These are phyloP conservation scores for Yamadazyma songkhlaensis DNA, from an alignment of 1,139 yeast species.

Conservation along the genomic window DNA sequence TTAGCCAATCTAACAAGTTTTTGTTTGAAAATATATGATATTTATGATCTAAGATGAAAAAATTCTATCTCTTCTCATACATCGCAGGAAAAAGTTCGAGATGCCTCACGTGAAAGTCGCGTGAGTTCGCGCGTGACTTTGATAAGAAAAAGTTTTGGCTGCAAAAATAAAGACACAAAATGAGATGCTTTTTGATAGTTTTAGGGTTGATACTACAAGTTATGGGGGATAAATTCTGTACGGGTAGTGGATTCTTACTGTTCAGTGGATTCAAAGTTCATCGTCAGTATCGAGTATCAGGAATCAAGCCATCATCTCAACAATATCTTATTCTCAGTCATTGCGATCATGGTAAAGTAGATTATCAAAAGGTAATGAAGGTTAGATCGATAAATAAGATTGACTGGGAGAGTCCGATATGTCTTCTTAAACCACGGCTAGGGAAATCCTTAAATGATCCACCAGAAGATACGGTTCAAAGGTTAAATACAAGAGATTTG, in stretches of 20 bases:
- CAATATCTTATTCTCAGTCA: constrained; percentile 51
- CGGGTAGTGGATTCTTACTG: constrained; percentile 23
- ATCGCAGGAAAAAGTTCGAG: background rate
- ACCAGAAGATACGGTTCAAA: constrained; percentile 12
- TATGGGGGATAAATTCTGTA: constrained; percentile 5
- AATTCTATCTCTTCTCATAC: constrained; percentile 8
- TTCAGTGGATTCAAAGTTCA: constrained; percentile 63
- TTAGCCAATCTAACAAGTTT: background rate
- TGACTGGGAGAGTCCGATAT: constrained; percentile 53
- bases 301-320: constrained; percentile 36
- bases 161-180: constrained; percentile 2
- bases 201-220: too few species aligned
- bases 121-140: background rate
- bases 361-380: constrained; percentile 39
- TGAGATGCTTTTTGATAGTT: background rate
- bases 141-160: constrained; percentile 1
- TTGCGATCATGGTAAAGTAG: constrained; percentile 54
- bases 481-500: constrained; percentile 4
- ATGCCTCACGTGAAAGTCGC: too few species aligned
- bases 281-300: constrained; percentile 46
- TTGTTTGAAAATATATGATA: background rate
- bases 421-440: constrained; percentile 36
- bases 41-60: background rate
- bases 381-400: constrained; percentile 38
- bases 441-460: constrained; percentile 13